These are phyloP conservation scores for Leccinum insolens DNA, from an alignment of 1,284 basidiomycete genomes.

Conservation along the genomic window DNA sequence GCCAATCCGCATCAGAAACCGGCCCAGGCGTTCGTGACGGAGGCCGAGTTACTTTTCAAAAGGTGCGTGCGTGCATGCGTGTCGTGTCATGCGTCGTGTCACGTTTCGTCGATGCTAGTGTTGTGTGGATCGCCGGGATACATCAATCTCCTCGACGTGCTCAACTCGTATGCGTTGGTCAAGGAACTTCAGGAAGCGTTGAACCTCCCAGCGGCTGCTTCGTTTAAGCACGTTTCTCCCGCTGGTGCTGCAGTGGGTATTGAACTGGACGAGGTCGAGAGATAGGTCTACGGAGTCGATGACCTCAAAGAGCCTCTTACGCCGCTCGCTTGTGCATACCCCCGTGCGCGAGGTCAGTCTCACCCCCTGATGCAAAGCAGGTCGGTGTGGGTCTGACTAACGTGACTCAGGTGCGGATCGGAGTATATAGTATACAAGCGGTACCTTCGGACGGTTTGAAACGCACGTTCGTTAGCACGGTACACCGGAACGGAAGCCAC, in stretches of 20 bases:
- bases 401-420: slow-evolving; percentile 80
- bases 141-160: slow-evolving; percentile 98
- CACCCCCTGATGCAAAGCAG: background rate
- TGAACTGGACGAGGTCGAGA: slow-evolving; percentile 83
- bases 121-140: slow-evolving; percentile 96
- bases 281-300: slow-evolving; percentile 96
- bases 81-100: slow-evolving; percentile 1
- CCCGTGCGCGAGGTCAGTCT: slow-evolving; percentile 84
- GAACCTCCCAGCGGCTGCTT: slow-evolving; percentile 91
- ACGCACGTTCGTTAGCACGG: too few relatives aligned
- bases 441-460: too few relatives aligned
- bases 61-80: slow-evolving; percentile 48
- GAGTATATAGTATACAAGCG: slow-evolving; percentile 35
- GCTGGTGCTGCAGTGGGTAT: slow-evolving; percentile 95
- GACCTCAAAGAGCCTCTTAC: slow-evolving; percentile 91
- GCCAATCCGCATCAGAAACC: slow-evolving; percentile 99
- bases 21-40: slow-evolving; percentile 93
- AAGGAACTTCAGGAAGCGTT: slow-evolving; percentile 90
- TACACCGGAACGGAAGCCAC: too few relatives aligned
- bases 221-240: slow-evolving; percentile 99
- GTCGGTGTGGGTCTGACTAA: slow-evolving; percentile 11
- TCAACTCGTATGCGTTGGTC: slow-evolving; percentile 97
- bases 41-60: slow-evolving; percentile 93
- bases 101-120: slow-evolving; percentile 46
- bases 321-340: slow-evolving; percentile 91